Percentiles rank a stretch among this genome's conserved stretches.
Conservation (phyloP, 2,329 filamentous ascomycete genomes). For the Monosporascus sp. region DNA sequence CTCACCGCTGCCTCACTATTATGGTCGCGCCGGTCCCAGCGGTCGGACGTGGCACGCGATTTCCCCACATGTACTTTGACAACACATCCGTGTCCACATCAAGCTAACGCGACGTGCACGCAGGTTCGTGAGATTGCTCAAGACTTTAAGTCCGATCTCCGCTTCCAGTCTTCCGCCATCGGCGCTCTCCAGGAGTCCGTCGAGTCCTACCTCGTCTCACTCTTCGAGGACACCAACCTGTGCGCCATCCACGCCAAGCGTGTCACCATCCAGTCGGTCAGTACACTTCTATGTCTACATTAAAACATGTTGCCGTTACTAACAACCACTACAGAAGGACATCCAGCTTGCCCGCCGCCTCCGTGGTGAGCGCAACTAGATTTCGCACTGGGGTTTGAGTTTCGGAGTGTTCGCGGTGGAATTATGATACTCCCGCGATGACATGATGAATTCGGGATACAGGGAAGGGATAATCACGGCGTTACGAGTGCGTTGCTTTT, state of each 20-base stretch:
- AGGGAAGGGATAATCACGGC: slow-evolving; percentile 36
- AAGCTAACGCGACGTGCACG: slow-evolving; percentile 15
- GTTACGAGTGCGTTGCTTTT: slow-evolving; percentile 36
- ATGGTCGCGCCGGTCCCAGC: neutral
- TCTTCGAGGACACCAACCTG: slow-evolving; percentile 97
- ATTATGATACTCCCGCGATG: slow-evolving; percentile 35
- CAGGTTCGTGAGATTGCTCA: slow-evolving; percentile 89
- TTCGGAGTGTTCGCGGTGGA: slow-evolving; percentile 25
- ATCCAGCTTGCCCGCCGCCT: slow-evolving; percentile 95
- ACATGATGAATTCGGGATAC: slow-evolving; percentile 35
- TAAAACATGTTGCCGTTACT: slow-evolving; percentile 17
- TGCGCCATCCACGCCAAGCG: slow-evolving; percentile 99
- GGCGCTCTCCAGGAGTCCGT: slow-evolving; percentile 97
- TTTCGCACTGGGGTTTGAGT: slow-evolving; percentile 17
- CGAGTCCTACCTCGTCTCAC: slow-evolving; percentile 95
- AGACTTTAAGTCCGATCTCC: slow-evolving; percentile 90
- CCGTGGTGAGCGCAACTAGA: slow-evolving; percentile 86
- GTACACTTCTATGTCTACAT: slow-evolving; percentile 16
- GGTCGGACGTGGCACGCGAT: neutral
- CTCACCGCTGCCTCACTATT: neutral
- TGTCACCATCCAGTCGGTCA: slow-evolving; percentile 84
- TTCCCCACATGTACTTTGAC: neutral
- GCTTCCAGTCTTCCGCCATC: slow-evolving; percentile 98
- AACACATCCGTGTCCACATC: neutral
- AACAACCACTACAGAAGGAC: slow-evolving; percentile 61